Base-by-base conservation (phyloP, 306 rosid genomes). In the Trifolium pratense region DNA sequence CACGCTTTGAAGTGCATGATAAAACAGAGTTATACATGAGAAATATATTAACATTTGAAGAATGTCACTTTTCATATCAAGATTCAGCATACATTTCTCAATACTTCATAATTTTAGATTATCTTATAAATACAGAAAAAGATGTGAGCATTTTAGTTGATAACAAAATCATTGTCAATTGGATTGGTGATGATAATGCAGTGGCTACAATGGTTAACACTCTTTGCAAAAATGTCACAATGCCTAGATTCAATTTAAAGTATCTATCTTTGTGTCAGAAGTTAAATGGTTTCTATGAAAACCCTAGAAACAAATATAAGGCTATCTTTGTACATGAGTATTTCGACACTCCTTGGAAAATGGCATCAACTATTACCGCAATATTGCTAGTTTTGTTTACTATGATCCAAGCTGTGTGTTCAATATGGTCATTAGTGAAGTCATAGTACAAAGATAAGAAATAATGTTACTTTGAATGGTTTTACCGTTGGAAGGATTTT, bases 41-140 rank as follows among this genome's bases (percentile, higher is more conserved):
- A 2, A 40, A 40, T 11, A 40, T 40, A 40, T 0, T 40, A 40
- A 84, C 87, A 6, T 82, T 82, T 57, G 87, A 86, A 76, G 80
- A 75, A 45, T 73, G 84, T 46, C 67, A 75, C 46, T 39, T 18
- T 14, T 9, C 6, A 40, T 3, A 10, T 40, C 2, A 1, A 10
- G 14, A 40, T 16, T 51, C 76, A 40, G 4, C 46, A 13, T 8
- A 49, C 43, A 14, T 82, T 0, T 69, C 36, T 5, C 75, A 87
- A 25, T 84, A 83, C 48, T 34, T 70, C 2, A 9, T 5, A n/a
- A 21, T 86, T 5, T 56, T 40, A 40, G 14, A 40, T 40, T 9
- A 1, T 40, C 45, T 40, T 10, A 40, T 10, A 10, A 40, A 9
- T 11, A 40, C 15, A 40, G 15, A 40, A 2, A 11, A 40, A 0